A percentile compares a stretch with the other conserved stretches of the same genome.
Conservation (phyloP, 768 basidiomycete species). For the Rhizopogon sp. region DNA sequence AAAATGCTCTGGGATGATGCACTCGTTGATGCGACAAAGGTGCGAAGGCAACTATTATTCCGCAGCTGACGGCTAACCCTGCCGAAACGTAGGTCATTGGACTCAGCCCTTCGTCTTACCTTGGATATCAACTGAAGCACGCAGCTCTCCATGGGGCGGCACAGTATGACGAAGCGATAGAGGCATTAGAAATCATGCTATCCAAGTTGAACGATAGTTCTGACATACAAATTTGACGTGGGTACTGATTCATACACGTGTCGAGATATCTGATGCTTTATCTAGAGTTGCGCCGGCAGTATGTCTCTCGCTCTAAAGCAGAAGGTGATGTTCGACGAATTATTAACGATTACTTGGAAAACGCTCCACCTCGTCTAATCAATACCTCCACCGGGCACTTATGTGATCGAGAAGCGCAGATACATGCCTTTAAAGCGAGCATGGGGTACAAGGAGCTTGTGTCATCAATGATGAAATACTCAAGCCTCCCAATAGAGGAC, state of each 20-base stretch:
- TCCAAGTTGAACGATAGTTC: background rate
- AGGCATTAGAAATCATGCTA: background rate
- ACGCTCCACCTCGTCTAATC: background rate
- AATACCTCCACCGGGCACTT: background rate
- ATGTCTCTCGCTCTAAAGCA: background rate
- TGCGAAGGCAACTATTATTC: too few relatives aligned
- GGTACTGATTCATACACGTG: too few relatives aligned
- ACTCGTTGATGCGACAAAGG: too few relatives aligned
- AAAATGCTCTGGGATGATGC: too few relatives aligned
- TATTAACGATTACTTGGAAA: background rate
- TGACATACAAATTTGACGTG: background rate
- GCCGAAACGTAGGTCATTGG: background rate
- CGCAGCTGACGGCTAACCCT: too few relatives aligned
- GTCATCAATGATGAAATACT: background rate
- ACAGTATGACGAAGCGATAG: background rate
- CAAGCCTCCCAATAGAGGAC: background rate
- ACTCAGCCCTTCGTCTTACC: background rate
- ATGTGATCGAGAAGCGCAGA: background rate
- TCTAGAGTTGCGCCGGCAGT: background rate
- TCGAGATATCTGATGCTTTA: too few relatives aligned
- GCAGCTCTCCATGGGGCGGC: background rate
- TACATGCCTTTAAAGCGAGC: background rate
- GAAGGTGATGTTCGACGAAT: background rate
- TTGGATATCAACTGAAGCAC: background rate
- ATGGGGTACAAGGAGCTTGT: background rate